Conservation (phyloP, 345 rosid genomes). For the Odontarrhena argentea region DNA sequence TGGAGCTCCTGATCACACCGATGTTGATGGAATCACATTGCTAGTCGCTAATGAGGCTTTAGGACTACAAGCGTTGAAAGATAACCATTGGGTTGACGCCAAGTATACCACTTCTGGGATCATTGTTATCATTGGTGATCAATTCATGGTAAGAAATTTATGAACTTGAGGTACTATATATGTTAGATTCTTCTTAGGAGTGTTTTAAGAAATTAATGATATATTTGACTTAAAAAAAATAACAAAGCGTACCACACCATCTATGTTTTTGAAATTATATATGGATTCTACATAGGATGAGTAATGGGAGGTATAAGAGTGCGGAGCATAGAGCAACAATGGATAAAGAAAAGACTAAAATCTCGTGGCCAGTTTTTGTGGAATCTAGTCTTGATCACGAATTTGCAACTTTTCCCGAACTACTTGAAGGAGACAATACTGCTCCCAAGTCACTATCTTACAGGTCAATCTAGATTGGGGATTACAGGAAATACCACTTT, state of each 20-base stretch:
- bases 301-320: constrained; percentile 63
- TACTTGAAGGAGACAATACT: constrained; percentile 36
- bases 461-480: too few relatives aligned
- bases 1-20: constrained; percentile 70
- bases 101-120: constrained; percentile 54
- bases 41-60: constrained; percentile 63
- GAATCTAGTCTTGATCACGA: constrained; percentile 62
- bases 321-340: constrained; percentile 62
- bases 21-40: constrained; percentile 57
- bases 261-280: too few relatives aligned
- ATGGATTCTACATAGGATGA: constrained; percentile 51
- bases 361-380: constrained; percentile 86
- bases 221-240: too few relatives aligned
- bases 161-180: too few relatives aligned
- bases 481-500: too few relatives aligned
- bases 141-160: constrained; percentile 67
- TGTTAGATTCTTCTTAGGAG: too few relatives aligned
- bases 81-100: constrained; percentile 56
- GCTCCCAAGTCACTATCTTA: constrained; percentile 60
- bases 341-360: constrained; percentile 55
- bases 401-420: constrained; percentile 59
- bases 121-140: constrained; percentile 68
- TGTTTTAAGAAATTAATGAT: too few relatives aligned
- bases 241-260: too few relatives aligned
- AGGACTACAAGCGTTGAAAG: constrained; percentile 67